Evolutionary conservation across 495 filamentous ascomycete species (phyloP).

Genomic region (Rostrohypoxylon terebratum): DNA sequence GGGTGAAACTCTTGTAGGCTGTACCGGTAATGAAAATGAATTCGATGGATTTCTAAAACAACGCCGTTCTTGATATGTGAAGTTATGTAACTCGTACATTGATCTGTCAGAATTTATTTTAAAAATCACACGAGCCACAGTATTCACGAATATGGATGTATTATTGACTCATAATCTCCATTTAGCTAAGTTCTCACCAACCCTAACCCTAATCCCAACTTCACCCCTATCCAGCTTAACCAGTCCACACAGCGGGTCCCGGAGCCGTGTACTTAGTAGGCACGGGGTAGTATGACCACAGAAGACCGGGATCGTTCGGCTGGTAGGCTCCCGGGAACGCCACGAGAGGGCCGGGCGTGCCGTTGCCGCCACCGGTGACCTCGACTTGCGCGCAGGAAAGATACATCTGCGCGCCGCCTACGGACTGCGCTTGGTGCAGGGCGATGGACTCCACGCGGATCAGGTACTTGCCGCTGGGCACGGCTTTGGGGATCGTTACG

Average conservation of each 20-base stretch:
- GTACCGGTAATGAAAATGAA: conserved; percentile 29
- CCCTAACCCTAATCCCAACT: not conserved
- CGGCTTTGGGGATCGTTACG: conserved; percentile 55
- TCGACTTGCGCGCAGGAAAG: conserved; percentile 56
- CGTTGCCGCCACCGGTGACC: conserved; percentile 53
- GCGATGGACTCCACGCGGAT: conserved; percentile 57
- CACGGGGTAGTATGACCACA: conserved; percentile 50
- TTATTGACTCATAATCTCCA: not conserved
- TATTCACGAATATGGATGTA: not conserved
- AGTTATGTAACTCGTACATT: not conserved
- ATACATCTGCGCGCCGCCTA: conserved; percentile 58
- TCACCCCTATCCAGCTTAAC: not conserved
- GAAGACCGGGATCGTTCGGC: conserved; percentile 51
- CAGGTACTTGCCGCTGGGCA: conserved; percentile 56
- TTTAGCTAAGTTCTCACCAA: not conserved
- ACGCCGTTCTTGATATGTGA: not conserved
- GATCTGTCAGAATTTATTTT: not conserved
- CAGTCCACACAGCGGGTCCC: conserved; percentile 53
- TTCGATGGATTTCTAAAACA: not conserved
- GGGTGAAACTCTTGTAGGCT: conserved; percentile 6
- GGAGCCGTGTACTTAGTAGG: conserved; percentile 57
- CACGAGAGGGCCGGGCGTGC: conserved; percentile 48
- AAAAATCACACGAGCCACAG: no score
- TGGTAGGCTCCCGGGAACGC: conserved; percentile 54
- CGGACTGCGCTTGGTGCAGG: conserved; percentile 53